phyloP scores from a whole-genome alignment of 2,329 filamentous ascomycete genomes.

The Paraphoma sp. region DNA sequence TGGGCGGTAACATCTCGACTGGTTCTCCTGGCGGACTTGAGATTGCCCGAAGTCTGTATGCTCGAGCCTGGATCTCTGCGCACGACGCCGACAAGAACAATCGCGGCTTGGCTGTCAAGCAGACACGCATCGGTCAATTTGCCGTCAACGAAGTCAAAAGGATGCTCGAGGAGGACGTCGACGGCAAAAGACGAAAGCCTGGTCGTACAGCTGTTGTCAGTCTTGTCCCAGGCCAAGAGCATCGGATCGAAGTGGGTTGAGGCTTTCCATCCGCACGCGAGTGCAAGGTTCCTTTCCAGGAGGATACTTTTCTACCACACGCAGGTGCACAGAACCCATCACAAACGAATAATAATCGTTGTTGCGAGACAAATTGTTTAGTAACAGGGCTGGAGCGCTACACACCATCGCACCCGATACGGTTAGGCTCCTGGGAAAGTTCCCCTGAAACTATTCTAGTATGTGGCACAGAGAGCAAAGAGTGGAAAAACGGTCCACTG shows the following conservation, averaged over 20 bases:
- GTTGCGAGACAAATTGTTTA: too few relatives aligned
- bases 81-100: slow-evolving; percentile 68
- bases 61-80: slow-evolving; percentile 66
- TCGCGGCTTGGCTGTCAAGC: slow-evolving; percentile 58
- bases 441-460: too few relatives aligned
- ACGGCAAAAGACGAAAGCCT: slow-evolving; percentile 11
- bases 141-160: slow-evolving; percentile 36
- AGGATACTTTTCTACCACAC: background rate
- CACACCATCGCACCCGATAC: too few relatives aligned
- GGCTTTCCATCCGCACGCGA: background rate
- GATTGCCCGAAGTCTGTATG: slow-evolving; percentile 61
- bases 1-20: slow-evolving; percentile 65
- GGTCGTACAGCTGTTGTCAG: slow-evolving; percentile 26
- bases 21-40: slow-evolving; percentile 65
- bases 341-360: too few relatives aligned
- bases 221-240: slow-evolving; percentile 25
- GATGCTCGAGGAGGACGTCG: slow-evolving; percentile 32
- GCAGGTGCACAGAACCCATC: background rate
- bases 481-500: too few relatives aligned
- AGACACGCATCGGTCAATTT: slow-evolving; percentile 55
- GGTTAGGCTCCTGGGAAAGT: too few relatives aligned
- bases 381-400: too few relatives aligned
- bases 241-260: slow-evolving; percentile 27
- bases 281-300: background rate
- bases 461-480: too few relatives aligned